A percentile compares a stretch with the other conserved stretches of the same genome.
Conservation (phyloP, 2,329 filamentous ascomycete species). For the Hysterium pulicare region DNA sequence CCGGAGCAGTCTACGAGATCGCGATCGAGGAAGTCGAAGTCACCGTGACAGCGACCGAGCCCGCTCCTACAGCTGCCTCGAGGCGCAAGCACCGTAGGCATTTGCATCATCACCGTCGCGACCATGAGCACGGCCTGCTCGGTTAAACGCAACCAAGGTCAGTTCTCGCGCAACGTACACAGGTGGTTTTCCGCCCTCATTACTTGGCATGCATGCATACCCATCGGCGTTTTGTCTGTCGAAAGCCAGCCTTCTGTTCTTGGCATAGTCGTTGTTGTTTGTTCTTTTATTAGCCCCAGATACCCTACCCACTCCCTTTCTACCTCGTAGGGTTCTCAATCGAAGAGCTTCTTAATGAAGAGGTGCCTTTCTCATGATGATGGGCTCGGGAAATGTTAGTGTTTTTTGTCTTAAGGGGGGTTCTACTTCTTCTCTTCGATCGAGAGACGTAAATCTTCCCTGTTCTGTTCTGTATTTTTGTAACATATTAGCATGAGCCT, state of each 20-base stretch:
- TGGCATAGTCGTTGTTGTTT: neutral
- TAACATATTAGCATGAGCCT: too few relatives aligned
- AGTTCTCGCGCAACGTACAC: neutral
- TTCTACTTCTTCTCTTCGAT: too few relatives aligned
- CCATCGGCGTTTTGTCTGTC: neutral
- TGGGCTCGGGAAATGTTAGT: neutral
- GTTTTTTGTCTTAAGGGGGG: too few relatives aligned
- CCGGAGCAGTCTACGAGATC: constrained; percentile 44
- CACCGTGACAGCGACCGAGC: constrained; percentile 37
- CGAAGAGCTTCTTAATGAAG: neutral
- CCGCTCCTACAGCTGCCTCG: constrained; percentile 16
- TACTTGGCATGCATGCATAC: too few relatives aligned
- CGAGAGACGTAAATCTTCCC: too few relatives aligned
- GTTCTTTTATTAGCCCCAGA: too few relatives aligned
- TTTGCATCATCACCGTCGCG: constrained; percentile 25
- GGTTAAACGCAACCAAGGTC: neutral
- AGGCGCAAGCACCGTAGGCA: constrained; percentile 23
- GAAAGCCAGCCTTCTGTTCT: neutral
- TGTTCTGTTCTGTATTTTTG: too few relatives aligned
- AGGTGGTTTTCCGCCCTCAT: neutral
- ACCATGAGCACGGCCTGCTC: constrained; percentile 14
- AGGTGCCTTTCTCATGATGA: neutral
- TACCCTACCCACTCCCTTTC: neutral
- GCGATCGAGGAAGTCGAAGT: constrained; percentile 43
- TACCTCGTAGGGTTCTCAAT: neutral